These are phyloP conservation scores for Phyllosticta citriasiana DNA, from an alignment of 2,329 filamentous ascomycete species.

Conservation along the genomic window DNA sequence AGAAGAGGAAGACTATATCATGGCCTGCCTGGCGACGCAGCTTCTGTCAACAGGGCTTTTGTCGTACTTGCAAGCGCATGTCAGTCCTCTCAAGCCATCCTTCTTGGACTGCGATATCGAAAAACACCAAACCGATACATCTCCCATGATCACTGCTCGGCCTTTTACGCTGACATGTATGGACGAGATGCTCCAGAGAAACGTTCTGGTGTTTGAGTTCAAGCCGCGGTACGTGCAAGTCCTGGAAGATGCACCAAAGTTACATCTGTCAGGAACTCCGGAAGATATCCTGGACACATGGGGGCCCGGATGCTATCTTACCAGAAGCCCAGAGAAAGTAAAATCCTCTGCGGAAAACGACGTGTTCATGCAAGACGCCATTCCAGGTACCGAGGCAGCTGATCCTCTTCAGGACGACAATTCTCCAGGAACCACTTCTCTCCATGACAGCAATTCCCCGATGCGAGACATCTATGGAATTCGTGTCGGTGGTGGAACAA, in stretches of 20 bases:
- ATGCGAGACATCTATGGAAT: background rate
- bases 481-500: background rate
- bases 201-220: background rate
- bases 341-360: no score
- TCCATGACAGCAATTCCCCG: no score
- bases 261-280: background rate
- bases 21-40: background rate
- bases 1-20: no score
- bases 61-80: slow-evolving; percentile 10
- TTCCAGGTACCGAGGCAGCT: no score
- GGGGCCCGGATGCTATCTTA: background rate
- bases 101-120: slow-evolving; percentile 3
- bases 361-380: no score
- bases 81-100: slow-evolving; percentile 1
- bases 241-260: background rate
- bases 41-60: slow-evolving; percentile 6
- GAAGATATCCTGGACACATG: background rate
- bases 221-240: background rate
- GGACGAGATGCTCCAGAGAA: background rate
- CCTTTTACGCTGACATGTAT: slow-evolving; percentile 3
- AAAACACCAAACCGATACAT: background rate
- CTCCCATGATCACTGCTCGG: background rate
- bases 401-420: no score
- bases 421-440: no score
- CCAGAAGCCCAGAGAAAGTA: no score